Percentiles rank a stretch among this genome's conserved stretches.
phyloP scores from a whole-genome alignment of 75 land plant genomes.

The Ceratopteris richardii region DNA sequence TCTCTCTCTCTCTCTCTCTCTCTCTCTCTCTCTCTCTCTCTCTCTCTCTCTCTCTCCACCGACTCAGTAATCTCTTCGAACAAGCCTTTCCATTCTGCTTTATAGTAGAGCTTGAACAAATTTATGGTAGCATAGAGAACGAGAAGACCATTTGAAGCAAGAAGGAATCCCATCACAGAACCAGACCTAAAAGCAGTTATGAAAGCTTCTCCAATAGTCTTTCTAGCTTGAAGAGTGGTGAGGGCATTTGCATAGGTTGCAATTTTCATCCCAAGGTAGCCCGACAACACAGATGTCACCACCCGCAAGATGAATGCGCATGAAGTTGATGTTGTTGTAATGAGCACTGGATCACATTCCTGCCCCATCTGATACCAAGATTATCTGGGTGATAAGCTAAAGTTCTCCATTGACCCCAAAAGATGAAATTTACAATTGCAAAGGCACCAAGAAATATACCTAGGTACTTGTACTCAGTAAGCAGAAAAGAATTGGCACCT shows the following conservation, averaged over 20 bases:
- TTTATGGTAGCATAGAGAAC: conserved; percentile 42
- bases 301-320: conserved; percentile 65
- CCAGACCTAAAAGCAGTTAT: conserved; percentile 80
- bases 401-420: conserved; percentile 72
- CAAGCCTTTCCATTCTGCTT: conserved; percentile 63
- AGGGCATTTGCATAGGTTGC: no score
- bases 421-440: conserved; percentile 64
- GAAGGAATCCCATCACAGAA: no score
- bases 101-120: conserved; percentile 55
- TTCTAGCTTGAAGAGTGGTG: conserved; percentile 76
- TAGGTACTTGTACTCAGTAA: conserved; percentile 69
- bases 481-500: conserved; percentile 68
- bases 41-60: no score
- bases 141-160: no score
- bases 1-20: no score
- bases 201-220: conserved; percentile 79
- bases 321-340: conserved; percentile 62
- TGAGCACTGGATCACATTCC: conserved; percentile 63
- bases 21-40: no score
- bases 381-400: conserved; percentile 49
- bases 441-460: conserved; percentile 59
- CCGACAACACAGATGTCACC: conserved; percentile 63
- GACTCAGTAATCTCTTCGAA: conserved; percentile 61
- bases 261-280: no score
- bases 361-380: conserved; percentile 43